Evolutionary conservation across 2,329 filamentous ascomycete species (phyloP), one percentile per base, ranked within the genome.

Genomic region (Plenodomus lindquistii): DNA sequence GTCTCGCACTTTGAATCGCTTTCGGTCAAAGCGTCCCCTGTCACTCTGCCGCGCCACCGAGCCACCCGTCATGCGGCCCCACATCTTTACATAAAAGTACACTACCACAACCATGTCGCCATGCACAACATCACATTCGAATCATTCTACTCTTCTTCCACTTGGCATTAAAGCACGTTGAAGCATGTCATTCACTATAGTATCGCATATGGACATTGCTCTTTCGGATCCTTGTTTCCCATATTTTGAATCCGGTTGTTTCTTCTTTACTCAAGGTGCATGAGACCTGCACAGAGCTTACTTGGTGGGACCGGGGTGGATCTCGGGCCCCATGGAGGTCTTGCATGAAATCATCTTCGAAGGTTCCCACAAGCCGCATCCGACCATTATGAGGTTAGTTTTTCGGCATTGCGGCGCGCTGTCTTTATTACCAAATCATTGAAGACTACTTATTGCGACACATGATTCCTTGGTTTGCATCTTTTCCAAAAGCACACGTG

Each of bases 1-100:
- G 92, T 1, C 80, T 96, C 46, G 92, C 92, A 24, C 77, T 94
- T 37, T 94, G 72, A 85, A 34, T 38, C 44, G 42, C 48, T 40
- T 41, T 45, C 19, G 43, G 27, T 15, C 27, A 4, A 31, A 15
- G 6, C 27, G 4, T 31, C 11, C 20, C n/a, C n/a, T n/a, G 11
- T 31, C 6, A 11, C 27, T 11, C 27, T n/a, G n/a, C 27, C 27
- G 9, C 15, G 27, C 11, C 27, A 31, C 27, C 27, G 27, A 31
- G 27, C 27, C 27, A 13, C 27, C 27, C 27, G 27, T 31, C 15
- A 31, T 31, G 27, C 27, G 27, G 27, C 27, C 27, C 27, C 27
- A 31, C 27, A 31, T 31, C 9, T 31, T 13, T 15, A 31, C 27
- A 31, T 31, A 31, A 31, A 31, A 31, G 27, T 31, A 31, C 27